Conservation (phyloP, 2,329 filamentous ascomycete species). For the Pyrenochaeta sp. region DNA sequence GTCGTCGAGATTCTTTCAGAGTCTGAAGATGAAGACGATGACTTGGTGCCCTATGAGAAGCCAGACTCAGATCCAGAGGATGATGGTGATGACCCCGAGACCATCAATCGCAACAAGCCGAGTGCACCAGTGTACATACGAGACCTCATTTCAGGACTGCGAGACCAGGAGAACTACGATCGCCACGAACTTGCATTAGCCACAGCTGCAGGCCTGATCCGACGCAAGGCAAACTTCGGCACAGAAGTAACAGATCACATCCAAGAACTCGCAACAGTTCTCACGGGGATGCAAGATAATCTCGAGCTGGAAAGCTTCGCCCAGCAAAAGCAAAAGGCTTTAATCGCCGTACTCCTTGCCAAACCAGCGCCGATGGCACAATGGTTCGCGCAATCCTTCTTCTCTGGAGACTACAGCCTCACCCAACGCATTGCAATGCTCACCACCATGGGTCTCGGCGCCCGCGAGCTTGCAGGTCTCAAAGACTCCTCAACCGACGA, state of each 20-base stretch:
- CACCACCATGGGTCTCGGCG: slow-evolving; percentile 79
- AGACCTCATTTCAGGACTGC: slow-evolving; percentile 79
- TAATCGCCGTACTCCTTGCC: slow-evolving; percentile 81
- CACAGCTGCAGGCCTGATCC: slow-evolving; percentile 80
- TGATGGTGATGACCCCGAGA: slow-evolving; percentile 89
- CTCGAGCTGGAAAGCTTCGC: slow-evolving; percentile 78
- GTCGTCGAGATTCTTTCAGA: slow-evolving; percentile 63
- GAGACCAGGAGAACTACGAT: slow-evolving; percentile 84
- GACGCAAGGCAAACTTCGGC: slow-evolving; percentile 87
- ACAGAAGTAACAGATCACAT: slow-evolving; percentile 86
- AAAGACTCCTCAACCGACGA: slow-evolving; percentile 62
- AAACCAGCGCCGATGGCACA: slow-evolving; percentile 79
- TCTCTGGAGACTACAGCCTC: slow-evolving; percentile 90
- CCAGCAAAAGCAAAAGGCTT: slow-evolving; percentile 75
- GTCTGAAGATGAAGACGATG: slow-evolving; percentile 60
- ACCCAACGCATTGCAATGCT: slow-evolving; percentile 83
- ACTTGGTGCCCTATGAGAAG: slow-evolving; percentile 80
- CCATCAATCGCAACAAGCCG: slow-evolving; percentile 82
- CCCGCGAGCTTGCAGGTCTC: slow-evolving; percentile 83
- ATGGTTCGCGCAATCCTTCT: slow-evolving; percentile 86
- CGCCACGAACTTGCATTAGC: slow-evolving; percentile 80
- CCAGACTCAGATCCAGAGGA: slow-evolving; percentile 89
- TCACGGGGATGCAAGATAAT: slow-evolving; percentile 84
- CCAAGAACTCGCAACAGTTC: slow-evolving; percentile 76
- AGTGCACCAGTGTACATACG: slow-evolving; percentile 89